Base-by-base conservation (phyloP, 139 green algal genomes). In the Chlamydomonas sphaeroides region DNA sequence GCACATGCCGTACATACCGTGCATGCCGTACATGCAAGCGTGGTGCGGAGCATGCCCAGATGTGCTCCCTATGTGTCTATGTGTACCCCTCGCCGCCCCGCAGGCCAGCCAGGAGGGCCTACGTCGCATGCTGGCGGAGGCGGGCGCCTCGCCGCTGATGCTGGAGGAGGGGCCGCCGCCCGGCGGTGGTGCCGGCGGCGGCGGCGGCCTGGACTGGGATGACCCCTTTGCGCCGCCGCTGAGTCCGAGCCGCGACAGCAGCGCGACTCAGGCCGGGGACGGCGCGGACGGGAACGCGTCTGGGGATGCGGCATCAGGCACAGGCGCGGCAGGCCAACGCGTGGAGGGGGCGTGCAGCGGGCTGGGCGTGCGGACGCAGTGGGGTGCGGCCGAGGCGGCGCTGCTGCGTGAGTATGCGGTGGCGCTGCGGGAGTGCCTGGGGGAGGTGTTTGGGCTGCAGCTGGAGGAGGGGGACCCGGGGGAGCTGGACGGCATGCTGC, bases 381-480 rank as follows among this genome's bases (percentile, higher is more conserved):
- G 75, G n/a, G 61, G 0, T 36, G n/a, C 61, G 61, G 45, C 5
- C 35, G 68, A 70, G 36, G 30, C 4, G 32, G 20, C 41, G 49
- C 75, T 96, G 49, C 39, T 97, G n/a, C n/a, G 74, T 25, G 92
- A 97, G 86, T 96, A 95, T 39, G n/a, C 77, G 4, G 88, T 83
- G 79, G 93, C 82, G 28, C 80, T 98, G 85, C 70, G 94, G 51
- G 87, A 90, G 5, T 89, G 92, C 0, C 94, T 96, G 51, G 57
- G 84, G 25, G 78, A 89, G 8, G 90, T 95, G 33, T 97, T 97
- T 85, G 82, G 84, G 3, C 48, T 95, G 61, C 67, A 91, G 72
- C 68, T 94, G 32, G 21, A 38, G 66, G 14, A 4, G 53, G 71
- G 81, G 0, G 77, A 84, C 33, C 48, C 49, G 0, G 25, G 26